Percentiles rank a stretch among this genome's conserved stretches.
These are phyloP conservation scores for Funneliformis geosporum DNA, from an alignment of 192 early-diverging fungal species.

Conservation along the genomic window DNA sequence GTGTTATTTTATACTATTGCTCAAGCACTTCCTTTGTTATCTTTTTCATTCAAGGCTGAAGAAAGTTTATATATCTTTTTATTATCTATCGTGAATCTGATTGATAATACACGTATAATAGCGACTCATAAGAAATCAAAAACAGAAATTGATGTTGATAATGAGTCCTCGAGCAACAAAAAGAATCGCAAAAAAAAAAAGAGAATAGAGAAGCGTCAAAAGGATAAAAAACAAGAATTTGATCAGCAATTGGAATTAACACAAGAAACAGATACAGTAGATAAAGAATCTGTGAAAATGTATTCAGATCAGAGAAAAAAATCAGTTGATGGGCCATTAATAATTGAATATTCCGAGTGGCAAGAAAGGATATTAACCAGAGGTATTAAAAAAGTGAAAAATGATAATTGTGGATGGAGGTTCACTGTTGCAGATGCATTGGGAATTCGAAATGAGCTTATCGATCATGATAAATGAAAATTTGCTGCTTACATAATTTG, in stretches of 20 bases:
- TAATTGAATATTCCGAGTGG: neutral
- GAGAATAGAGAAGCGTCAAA: neutral
- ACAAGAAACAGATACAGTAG: neutral
- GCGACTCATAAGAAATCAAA: neutral
- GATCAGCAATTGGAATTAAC: neutral
- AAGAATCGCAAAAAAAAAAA: neutral
- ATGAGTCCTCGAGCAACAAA: neutral
- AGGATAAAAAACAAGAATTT: neutral
- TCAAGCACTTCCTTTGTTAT: slow-evolving; percentile 6
- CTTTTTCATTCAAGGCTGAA: neutral
- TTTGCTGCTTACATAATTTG: too few species aligned
- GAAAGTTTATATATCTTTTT: slow-evolving; percentile 17
- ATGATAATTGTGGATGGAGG: neutral
- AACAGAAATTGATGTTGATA: neutral
- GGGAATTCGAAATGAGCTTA: neutral
- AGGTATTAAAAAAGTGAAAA: slow-evolving; percentile 8
- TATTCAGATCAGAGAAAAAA: neutral
- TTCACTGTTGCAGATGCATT: neutral
- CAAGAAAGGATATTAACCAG: neutral
- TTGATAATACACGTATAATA: neutral
- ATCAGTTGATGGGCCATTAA: neutral
- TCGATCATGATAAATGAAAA: neutral
- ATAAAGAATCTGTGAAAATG: neutral
- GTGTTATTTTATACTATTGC: slow-evolving; percentile 6
- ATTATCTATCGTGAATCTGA: neutral